Base-by-base conservation (phyloP, 352 stramenopile species). In the Globisporangium mamillatum region DNA sequence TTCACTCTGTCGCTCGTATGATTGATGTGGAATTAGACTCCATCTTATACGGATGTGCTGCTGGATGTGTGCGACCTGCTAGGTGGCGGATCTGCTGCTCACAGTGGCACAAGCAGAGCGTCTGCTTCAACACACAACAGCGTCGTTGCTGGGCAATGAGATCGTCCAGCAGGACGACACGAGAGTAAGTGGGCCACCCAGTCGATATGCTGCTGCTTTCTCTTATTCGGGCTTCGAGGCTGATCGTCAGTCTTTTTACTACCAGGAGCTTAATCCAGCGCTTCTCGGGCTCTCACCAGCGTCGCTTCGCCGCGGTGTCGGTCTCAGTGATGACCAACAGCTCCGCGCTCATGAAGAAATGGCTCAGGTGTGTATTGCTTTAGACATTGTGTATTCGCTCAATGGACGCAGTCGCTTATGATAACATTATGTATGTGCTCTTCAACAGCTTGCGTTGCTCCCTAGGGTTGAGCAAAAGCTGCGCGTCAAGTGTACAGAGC, bases 381-480 rank as follows among this genome's bases (percentile, higher is more conserved):
- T 12, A 46, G 4, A 6, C 10, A 18, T 18, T 3, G 38, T 46
- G 38, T 6, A 16, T 18, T 46, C 38, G 12, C 38, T 46, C 4
- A 18, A 18, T 18, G 38, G 38, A 20, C 20, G 14, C 38, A 46
- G 29, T 18, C 38, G 4, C 38, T 46, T 0, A 18, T 46, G 38
- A 5, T 32, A 18, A 18, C 12, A 18, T 14, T 41, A 46, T 62
- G 20, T 16, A 1, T 54, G 12, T 59, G 9, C 50, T 12, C 25
- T 32, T 41, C 24, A 32, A 61, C 36, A 83, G 76, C 65, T 76
- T 48, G 56, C 46, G 2, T 27, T 84, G 53, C 53, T 84, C 5
- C 77, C 74, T 0, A 62, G 52, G 18, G 36, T 84, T 16, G 77
- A 84, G 66, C 68, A 72, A 7, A 69, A 71, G 14, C 55, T 84